Evolutionary conservation across 129 eudicot genomes (phyloP).

Genomic region (Cynara cardunculus): DNA sequence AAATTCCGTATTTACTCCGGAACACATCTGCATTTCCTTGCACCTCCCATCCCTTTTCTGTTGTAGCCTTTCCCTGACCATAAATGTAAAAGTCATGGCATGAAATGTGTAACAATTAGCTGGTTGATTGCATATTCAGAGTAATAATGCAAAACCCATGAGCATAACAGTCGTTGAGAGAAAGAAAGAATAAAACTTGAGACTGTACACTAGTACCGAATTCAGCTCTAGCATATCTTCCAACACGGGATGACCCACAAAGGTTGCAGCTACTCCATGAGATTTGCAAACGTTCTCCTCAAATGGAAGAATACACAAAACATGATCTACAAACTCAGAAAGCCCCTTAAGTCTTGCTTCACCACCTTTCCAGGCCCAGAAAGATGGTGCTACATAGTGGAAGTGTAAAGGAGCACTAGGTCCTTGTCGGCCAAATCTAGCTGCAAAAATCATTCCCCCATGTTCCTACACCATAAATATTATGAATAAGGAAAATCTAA

Average conservation of each 20-base stretch:
- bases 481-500: constrained; percentile 21
- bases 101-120: background rate
- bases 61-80: constrained; percentile 35
- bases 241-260: constrained; percentile 91
- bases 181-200: background rate
- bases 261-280: constrained; percentile 71
- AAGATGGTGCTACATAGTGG: constrained; percentile 96
- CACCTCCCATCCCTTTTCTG: constrained; percentile 41
- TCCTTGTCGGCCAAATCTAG: constrained; percentile 50
- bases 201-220: constrained; percentile 29
- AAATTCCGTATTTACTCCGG: constrained; percentile 44
- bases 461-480: constrained; percentile 52
- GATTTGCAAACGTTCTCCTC: constrained; percentile 67
- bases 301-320: constrained; percentile 87
- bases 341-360: constrained; percentile 83
- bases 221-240: constrained; percentile 70
- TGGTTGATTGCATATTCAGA: background rate
- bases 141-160: background rate
- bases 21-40: constrained; percentile 60
- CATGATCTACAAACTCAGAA: constrained; percentile 67
- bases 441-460: constrained; percentile 74
- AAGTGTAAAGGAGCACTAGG: constrained; percentile 57
- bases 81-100: constrained; percentile 13
- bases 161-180: background rate
- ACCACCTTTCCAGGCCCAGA: constrained; percentile 99